Percentiles rank a stretch among this genome's conserved stretches.
phyloP scores from a whole-genome alignment of 1,139 yeast genomes.

The Candida gigantensis region DNA sequence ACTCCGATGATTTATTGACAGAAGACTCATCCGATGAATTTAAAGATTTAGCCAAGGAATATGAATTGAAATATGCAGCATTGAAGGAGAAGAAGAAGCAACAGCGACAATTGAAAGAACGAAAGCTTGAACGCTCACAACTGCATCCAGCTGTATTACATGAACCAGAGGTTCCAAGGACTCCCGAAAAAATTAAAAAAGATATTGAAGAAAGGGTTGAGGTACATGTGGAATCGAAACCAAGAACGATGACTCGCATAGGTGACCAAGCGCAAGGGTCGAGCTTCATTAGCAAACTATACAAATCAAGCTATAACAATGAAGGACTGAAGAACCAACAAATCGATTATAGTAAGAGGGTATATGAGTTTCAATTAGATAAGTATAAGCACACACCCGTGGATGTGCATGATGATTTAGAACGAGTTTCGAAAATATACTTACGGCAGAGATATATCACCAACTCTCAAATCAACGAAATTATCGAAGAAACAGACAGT shows the following conservation, averaged over 20 bases:
- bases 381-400: constrained; percentile 10
- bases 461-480: constrained; percentile 23
- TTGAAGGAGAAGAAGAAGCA: constrained; percentile 20
- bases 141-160: neutral
- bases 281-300: constrained; percentile 18
- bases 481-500: constrained; percentile 13
- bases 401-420: constrained; percentile 21
- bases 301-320: constrained; percentile 12
- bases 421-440: constrained; percentile 18
- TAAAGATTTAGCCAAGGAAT: constrained; percentile 30
- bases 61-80: constrained; percentile 23
- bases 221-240: neutral
- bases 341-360: constrained; percentile 23
- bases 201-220: neutral
- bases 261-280: constrained; percentile 7
- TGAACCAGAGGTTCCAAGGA: constrained; percentile 11
- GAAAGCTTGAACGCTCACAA: constrained; percentile 4
- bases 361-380: constrained; percentile 22
- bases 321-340: constrained; percentile 8
- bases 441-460: constrained; percentile 48
- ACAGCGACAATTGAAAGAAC: constrained; percentile 15
- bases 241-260: neutral
- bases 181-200: constrained; percentile 12
- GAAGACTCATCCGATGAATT: constrained; percentile 32
- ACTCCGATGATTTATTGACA: constrained; percentile 26